A percentile compares a stretch with the other conserved stretches of the same genome.
Conservation (phyloP, 306 rosid genomes). For the Vachellia pachyceras region DNA sequence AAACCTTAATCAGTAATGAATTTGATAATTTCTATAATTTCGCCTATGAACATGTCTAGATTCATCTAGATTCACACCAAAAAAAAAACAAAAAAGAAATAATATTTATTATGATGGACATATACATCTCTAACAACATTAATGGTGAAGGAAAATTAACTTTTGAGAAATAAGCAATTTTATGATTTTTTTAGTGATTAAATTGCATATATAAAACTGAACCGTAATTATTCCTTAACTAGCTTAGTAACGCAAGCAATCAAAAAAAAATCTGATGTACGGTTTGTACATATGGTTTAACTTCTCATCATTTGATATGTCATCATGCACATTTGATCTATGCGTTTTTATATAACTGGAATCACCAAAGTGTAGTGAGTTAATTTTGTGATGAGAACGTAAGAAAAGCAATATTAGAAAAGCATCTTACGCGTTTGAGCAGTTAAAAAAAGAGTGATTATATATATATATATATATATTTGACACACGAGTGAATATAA, state of each 20-base stretch:
- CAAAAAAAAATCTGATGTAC: not conserved
- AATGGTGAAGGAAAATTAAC: too few relatives aligned
- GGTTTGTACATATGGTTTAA: conserved; percentile 25
- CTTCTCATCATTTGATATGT: conserved; percentile 16
- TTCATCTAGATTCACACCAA: too few relatives aligned
- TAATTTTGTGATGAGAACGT: conserved; percentile 38
- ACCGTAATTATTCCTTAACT: too few relatives aligned
- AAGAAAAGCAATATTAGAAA: conserved; percentile 45
- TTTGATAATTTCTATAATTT: not conserved
- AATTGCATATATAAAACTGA: too few relatives aligned
- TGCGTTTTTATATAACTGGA: conserved; percentile 21
- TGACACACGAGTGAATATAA: too few relatives aligned
- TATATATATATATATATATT: too few relatives aligned
- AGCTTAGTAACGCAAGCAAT: not conserved
- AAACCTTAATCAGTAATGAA: not conserved
- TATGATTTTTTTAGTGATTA: not conserved
- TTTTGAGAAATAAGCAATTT: too few relatives aligned
- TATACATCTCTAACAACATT: too few relatives aligned
- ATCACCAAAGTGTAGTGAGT: conserved; percentile 23
- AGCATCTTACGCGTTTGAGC: conserved; percentile 40
- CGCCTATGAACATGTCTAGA: not conserved
- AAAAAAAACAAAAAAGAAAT: too few relatives aligned
- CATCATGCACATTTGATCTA: conserved; percentile 34
- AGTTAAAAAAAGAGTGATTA: not conserved
- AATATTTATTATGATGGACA: too few relatives aligned